phyloP scores from a whole-genome alignment of 78 protist genomes.

The Dictyostelium intermedium region DNA sequence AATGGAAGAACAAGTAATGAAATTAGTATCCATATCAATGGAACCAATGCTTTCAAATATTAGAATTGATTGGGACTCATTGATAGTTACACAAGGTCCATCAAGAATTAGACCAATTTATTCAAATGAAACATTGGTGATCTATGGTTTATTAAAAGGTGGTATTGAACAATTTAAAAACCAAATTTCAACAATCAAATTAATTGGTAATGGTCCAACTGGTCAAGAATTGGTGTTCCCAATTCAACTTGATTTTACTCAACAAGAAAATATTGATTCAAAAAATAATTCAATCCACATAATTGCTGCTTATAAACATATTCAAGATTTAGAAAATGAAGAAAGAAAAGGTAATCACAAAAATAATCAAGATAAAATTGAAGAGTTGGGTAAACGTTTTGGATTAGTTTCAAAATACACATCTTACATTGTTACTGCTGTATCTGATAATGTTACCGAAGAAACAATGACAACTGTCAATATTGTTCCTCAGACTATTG shows the following conservation, averaged over 20 bases:
- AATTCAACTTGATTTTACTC: background rate
- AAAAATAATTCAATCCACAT: background rate
- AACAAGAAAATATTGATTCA: background rate
- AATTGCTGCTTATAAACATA: constrained; percentile 16
- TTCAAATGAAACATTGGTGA: constrained; percentile 7
- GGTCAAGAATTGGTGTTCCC: background rate
- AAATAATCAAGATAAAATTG: constrained; percentile 7
- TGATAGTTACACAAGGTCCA: constrained; percentile 15
- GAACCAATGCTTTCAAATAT: constrained; percentile 57
- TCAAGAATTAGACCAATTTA: constrained; percentile 17
- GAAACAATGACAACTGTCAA: constrained; percentile 13
- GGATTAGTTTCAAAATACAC: constrained; percentile 37
- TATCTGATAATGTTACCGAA: background rate
- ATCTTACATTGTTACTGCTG: constrained; percentile 21
- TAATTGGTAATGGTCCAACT: constrained; percentile 52
- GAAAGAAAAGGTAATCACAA: background rate
- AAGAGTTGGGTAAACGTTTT: background rate
- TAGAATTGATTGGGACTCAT: constrained; percentile 12
- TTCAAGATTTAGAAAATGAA: constrained; percentile 13
- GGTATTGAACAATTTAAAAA: no score
- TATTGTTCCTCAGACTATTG: background rate
- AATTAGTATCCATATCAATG: constrained; percentile 19
- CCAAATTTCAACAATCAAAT: background rate
- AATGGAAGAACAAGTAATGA: constrained; percentile 23
- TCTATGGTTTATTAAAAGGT: constrained; percentile 11